Conservation (phyloP, 768 basidiomycete genomes). For the Hygrocybe punicea region DNA sequence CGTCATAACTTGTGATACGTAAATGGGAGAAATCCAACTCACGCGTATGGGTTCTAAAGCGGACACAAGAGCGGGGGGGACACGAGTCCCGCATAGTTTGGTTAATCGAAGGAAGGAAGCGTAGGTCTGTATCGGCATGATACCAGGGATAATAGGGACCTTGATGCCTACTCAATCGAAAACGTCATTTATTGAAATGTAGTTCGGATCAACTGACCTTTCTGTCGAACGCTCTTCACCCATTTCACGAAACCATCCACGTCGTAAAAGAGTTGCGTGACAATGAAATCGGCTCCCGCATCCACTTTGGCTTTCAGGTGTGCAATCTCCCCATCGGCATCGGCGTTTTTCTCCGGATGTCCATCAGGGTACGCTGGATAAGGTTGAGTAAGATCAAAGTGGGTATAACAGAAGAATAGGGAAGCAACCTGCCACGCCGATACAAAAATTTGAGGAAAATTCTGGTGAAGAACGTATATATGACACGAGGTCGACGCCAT, state of each 20-base stretch:
- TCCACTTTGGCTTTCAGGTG: constrained; percentile 84
- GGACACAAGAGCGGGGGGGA: constrained; percentile 63
- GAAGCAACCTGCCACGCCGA: constrained; percentile 84
- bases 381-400: neutral
- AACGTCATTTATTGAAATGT: neutral
- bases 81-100: constrained; percentile 78
- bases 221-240: constrained; percentile 65
- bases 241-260: constrained; percentile 81
- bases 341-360: constrained; percentile 58
- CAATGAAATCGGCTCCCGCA: constrained; percentile 92
- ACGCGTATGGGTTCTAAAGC: constrained; percentile 78
- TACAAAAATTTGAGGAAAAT: constrained; percentile 81
- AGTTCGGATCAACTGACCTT: constrained; percentile 49
- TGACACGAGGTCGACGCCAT: constrained; percentile 84
- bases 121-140: constrained; percentile 98
- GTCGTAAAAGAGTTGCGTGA: constrained; percentile 98
- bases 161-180: constrained; percentile 60
- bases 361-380: constrained; percentile 85
- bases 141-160: constrained; percentile 88
- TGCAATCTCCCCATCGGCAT: constrained; percentile 61
- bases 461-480: constrained; percentile 80
- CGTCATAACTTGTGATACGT: constrained; percentile 2
- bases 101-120: constrained; percentile 88
- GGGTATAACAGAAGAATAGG: neutral
- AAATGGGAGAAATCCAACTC: constrained; percentile 19